Base-by-base conservation (phyloP, 2,329 filamentous ascomycete species). In the Xylaria sp. region DNA sequence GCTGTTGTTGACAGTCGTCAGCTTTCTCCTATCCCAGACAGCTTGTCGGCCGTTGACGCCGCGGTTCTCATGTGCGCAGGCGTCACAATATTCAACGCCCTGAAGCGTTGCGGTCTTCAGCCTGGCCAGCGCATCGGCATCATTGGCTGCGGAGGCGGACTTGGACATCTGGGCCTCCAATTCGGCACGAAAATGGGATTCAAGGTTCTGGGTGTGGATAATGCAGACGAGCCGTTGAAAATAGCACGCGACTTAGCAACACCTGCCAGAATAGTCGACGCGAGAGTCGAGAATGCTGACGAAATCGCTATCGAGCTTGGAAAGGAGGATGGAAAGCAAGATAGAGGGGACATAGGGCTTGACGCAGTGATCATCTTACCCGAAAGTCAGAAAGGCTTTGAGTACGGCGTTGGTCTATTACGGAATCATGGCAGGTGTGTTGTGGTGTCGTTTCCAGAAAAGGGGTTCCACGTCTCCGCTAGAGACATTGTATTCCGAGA, bases 341-440 rank as follows among this genome's bases (percentile, higher is more conserved):
- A 81, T 5, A 68, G 71, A 7, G 79, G 73, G 3, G 80, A 85
- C 56, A 82, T 81, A 78, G 84, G 84, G 0, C 72, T 84, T 20
- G 83, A 85, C 71, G 81, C 82, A 0, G 81, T 84, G 15, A 79
- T 85, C 39, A 79, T 85, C 12, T 74, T 85, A 23, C 82, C 83
- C 0, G 84, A 85, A 69, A 82, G 79, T 49, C 84, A 85, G 71
- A 76, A 74, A 10, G 83, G 81, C 0, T 85, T 85, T 70, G 83
- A 85, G 67, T 85, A 83, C 62, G 83, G 82, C 8, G 78, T 84
- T 74, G 72, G 73, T 3, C 74, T 85, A 6, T 70, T 85, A 23
- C 80, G 80, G 56, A 82, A 81, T 56, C 83, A 84, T 62, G 82
- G 82, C 0, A 81, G 74, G n/a, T 83, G 82, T 68, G 80, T 85